Base-by-base conservation (phyloP, 257 asterid genomes). In the Ballota nigra region DNA sequence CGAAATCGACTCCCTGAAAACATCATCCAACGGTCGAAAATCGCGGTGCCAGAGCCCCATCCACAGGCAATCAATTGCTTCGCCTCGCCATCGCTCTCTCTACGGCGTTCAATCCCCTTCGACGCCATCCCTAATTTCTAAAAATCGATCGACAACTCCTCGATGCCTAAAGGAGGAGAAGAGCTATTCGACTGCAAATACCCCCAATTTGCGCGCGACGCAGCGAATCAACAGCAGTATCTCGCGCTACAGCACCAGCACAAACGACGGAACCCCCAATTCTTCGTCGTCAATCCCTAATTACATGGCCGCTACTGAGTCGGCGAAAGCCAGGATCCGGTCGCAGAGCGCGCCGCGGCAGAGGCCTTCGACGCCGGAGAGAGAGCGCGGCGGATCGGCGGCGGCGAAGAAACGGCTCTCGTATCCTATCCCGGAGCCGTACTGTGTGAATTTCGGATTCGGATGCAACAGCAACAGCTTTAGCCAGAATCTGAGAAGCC, bases 271-370 rank as follows among this genome's bases (percentile, higher is more conserved):
- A 18, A 63, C 69, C 3, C 63, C 68, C 62, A 49, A 64, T 55
- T 68, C 76, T 16, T 67, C 55, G 4, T 13, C 52, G 1, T 47
- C 79, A 16, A 59, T 86, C 26, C 98, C 98, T 3, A 93, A 83
- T 58, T 93, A 93, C 83, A 93, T 93, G 98, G 96, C 95, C 11
- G 87, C 96, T 0, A 93, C 98, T 2, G 96, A 87, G 77, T 93
- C 98, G 5, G 96, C 96, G 0, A 90, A 89, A 71, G 96, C 98
- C 0, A 80, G 97, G 69, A 76, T 77, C 18, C 84, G 97, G 0
- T 93, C 96, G 15, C 97, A 90, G 63, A 93, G 98, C 47, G 96
- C 94, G 24, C 98, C 98, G 20, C 75, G 96, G 61, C 92, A 87
- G 75, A 84, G 98, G 80, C 87, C 90, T 0, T 72, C 89, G 8